Evolutionary conservation across 192 early-diverging fungal genomes (phyloP).

Genomic region (Coemansia sp.): DNA sequence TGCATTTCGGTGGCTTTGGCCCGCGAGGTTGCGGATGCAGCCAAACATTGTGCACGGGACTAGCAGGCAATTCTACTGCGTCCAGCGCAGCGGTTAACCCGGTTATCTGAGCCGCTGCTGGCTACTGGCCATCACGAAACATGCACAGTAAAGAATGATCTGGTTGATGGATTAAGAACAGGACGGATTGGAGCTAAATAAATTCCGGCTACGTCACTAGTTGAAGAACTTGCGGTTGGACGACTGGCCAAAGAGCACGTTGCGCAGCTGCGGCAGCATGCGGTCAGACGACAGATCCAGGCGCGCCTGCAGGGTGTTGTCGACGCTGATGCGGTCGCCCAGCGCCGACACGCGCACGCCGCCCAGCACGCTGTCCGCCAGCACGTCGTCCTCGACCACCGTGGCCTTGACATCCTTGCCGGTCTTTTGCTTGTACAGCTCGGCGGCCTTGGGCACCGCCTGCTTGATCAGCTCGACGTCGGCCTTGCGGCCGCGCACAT

Average conservation of each 20-base stretch:
- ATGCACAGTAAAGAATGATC: neutral
- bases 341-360: slow-evolving; percentile 79
- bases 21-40: too few relatives aligned
- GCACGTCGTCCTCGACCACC: slow-evolving; percentile 54
- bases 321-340: slow-evolving; percentile 74
- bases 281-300: slow-evolving; percentile 76
- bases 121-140: too few relatives aligned
- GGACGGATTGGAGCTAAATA: neutral
- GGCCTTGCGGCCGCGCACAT: slow-evolving; percentile 63
- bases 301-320: slow-evolving; percentile 90
- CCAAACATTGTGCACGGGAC: too few relatives aligned
- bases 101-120: too few relatives aligned
- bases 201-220: slow-evolving; percentile 17
- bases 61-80: slow-evolving; percentile 1
- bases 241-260: slow-evolving; percentile 85
- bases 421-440: slow-evolving; percentile 59
- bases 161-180: neutral
- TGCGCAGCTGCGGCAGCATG: slow-evolving; percentile 92
- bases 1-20: too few relatives aligned
- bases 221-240: slow-evolving; percentile 87
- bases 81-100: neutral
- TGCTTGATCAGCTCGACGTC: slow-evolving; percentile 63
- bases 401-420: slow-evolving; percentile 29
- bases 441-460: slow-evolving; percentile 50
- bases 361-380: slow-evolving; percentile 80